Evolutionary conservation across 164 flowering plant genomes (phyloP).

Genomic region (Nymphaea thermarum): DNA sequence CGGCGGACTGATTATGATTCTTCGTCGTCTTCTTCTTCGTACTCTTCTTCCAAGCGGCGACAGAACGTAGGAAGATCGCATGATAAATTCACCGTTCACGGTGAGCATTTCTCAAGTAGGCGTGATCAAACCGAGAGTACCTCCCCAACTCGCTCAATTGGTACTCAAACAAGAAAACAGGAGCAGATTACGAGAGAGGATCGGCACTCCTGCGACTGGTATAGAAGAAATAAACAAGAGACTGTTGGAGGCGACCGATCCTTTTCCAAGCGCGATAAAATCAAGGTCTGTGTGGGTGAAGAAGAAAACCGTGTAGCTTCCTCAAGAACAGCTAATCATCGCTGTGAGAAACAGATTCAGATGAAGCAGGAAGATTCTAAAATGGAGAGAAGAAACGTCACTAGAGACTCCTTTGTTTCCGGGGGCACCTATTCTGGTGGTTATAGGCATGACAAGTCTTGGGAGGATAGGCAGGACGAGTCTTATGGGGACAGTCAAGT

Average conservation of each 20-base stretch:
- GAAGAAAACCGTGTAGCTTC: conserved; percentile 12
- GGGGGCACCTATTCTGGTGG: neutral
- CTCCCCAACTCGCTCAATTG: neutral
- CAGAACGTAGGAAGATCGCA: neutral
- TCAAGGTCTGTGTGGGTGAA: conserved; percentile 3
- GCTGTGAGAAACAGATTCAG: conserved; percentile 2
- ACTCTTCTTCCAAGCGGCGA: neutral
- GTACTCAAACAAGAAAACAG: too few relatives aligned
- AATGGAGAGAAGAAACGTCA: neutral
- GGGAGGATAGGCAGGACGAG: neutral
- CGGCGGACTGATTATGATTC: neutral
- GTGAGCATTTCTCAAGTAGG: neutral
- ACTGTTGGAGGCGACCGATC: neutral
- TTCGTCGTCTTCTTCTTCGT: too few relatives aligned
- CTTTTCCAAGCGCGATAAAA: neutral
- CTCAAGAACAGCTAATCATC: neutral
- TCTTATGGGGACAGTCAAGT: neutral
- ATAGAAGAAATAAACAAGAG: neutral
- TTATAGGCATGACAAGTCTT: neutral
- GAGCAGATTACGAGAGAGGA: too few relatives aligned
- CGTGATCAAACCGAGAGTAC: neutral
- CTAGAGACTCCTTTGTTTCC: neutral
- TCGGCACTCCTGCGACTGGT: neutral
- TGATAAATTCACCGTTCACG: neutral
- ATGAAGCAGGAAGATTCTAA: neutral